These are phyloP conservation scores for Phytophthora meadii DNA, from an alignment of 352 stramenopile species.

Conservation along the genomic window DNA sequence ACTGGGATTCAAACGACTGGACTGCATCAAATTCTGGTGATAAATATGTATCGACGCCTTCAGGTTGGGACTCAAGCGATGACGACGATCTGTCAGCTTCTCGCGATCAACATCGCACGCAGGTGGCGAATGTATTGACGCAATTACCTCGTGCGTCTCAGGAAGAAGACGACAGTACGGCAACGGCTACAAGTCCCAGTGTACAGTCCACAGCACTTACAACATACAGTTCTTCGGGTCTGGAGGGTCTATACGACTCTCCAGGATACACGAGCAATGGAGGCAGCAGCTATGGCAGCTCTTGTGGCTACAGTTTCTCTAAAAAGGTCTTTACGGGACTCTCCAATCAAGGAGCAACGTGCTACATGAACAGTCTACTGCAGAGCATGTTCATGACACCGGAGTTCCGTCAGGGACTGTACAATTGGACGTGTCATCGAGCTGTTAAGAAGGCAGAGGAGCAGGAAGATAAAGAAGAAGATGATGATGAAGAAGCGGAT, in stretches of 20 bases:
- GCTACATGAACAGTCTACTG: conserved; percentile 94
- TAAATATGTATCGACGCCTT: not conserved
- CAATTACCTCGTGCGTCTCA: conserved; percentile 35
- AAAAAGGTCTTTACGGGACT: conserved; percentile 77
- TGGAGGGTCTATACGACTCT: conserved; percentile 70
- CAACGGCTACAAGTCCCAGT: conserved; percentile 22
- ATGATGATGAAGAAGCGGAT: conserved; percentile 56
- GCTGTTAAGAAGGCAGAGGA: conserved; percentile 14
- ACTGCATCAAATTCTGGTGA: not conserved
- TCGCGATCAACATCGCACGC: conserved; percentile 35
- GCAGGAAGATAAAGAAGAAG: conserved; percentile 26
- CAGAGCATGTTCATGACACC: conserved; percentile 93
- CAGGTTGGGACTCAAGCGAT: conserved; percentile 27
- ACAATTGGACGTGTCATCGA: conserved; percentile 58
- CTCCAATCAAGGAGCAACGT: conserved; percentile 92
- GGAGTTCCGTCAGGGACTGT: conserved; percentile 86
- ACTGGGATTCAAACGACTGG: no score
- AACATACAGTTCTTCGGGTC: conserved; percentile 49
- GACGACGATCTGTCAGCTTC: conserved; percentile 29
- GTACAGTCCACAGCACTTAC: conserved; percentile 54
- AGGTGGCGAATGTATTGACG: conserved; percentile 43
- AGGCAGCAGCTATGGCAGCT: conserved; percentile 40
- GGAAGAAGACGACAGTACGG: conserved; percentile 18
- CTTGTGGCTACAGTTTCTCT: conserved; percentile 15
- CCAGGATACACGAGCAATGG: conserved; percentile 39